Evolutionary conservation across 1,284 basidiomycete genomes (phyloP), one percentile per base, ranked within the genome.

Genomic region (Golubevia sp.): DNA sequence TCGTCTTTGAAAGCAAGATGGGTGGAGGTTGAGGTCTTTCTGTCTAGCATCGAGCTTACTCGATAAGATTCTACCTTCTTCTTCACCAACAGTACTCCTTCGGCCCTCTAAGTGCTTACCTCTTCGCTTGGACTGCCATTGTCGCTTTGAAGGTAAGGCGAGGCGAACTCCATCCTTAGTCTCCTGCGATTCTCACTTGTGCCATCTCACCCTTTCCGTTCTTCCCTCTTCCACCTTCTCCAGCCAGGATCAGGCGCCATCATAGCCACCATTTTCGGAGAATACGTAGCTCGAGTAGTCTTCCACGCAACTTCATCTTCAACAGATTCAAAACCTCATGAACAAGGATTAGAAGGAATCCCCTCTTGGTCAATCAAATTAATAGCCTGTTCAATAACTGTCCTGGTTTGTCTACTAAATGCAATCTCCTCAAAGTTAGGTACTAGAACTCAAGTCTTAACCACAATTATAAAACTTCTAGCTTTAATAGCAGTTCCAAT

Each of bases 321-420:
- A 13, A 18, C 38, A 44, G 38, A 44, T 44, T 44, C 7, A 64
- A 62, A 20, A 49, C 49, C 38, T 18, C 51, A 30, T 34, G 21
- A 21, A 24, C 59, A n/a, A 55, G 51, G 34, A 20, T 25, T 23
- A 5, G 90, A 92, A 76, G 89, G 88, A 51, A 90, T 96, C 60
- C 93, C 95, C 34, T 88, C 91, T 68, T 97, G 93, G 94, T 89
- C 91, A n/a, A 92, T 92, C 85, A 97, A 96, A 85, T 84, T 94
- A 63, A 93, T 92, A 25, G 96, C 93, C 6, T 85, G 89, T 48
- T 84, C 87, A 51, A 92, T 93, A 60, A 88, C 97, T 23, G 66
- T 90, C 2, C 60, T 91, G 48, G 90, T 97, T 27, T 90, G 91
- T 0, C 70, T 88, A 4, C 85, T 97, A 2, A 94, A 94, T 79